Conservation (phyloP, 169 alveolate genomes). For the Eimeria acervulina region DNA sequence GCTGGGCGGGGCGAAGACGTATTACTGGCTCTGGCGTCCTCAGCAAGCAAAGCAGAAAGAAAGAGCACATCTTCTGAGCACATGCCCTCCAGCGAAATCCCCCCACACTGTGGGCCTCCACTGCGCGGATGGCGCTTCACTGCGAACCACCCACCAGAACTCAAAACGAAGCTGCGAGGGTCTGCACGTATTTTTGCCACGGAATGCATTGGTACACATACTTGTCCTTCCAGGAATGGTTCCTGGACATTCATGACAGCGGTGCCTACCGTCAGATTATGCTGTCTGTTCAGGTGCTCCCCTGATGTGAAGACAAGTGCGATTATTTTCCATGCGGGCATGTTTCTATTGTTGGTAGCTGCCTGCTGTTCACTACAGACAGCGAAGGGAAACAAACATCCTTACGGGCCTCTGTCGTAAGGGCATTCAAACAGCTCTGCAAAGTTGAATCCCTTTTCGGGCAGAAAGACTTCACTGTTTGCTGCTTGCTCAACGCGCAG, state of each 20-base stretch:
- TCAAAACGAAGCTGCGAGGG: background rate
- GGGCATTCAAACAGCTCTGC: constrained; percentile 6
- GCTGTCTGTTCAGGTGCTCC: background rate
- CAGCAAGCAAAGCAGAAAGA: constrained; percentile 50
- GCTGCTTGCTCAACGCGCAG: background rate
- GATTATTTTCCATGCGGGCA: background rate
- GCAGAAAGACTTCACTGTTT: background rate
- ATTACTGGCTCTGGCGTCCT: constrained; percentile 63
- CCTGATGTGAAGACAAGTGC: background rate
- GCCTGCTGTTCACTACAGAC: background rate
- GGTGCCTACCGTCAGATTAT: background rate
- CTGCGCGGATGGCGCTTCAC: background rate
- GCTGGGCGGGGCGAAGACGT: background rate
- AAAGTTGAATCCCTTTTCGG: background rate
- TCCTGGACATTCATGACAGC: background rate
- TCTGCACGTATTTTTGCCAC: background rate
- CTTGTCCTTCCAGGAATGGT: background rate
- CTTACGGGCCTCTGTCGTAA: constrained; percentile 22
- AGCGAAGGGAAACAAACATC: background rate
- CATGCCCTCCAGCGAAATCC: background rate
- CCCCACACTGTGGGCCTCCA: constrained; percentile 7
- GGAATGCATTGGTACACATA: background rate
- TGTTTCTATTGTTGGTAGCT: background rate
- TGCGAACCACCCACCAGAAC: constrained; percentile 22
- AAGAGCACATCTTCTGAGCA: background rate